phyloP scores from a whole-genome alignment of 257 asterid genomes.

The Penstemon eatonii region DNA sequence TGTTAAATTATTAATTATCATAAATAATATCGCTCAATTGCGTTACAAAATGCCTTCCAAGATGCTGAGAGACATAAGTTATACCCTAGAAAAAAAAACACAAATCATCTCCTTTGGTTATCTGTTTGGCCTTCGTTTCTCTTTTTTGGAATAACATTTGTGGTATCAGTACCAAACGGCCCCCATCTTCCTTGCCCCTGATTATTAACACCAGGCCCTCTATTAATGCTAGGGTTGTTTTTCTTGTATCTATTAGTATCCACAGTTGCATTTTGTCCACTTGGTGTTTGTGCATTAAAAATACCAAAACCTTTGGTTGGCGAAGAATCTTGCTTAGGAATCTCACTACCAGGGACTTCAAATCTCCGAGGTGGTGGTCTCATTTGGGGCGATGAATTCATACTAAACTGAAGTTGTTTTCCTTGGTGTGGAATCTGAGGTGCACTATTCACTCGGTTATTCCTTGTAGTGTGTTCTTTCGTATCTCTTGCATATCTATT shows the following conservation, averaged over 20 bases:
- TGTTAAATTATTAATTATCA: not conserved
- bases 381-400: constrained; percentile 28
- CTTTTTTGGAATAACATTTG: constrained; percentile 28
- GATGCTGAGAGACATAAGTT: constrained; percentile 6
- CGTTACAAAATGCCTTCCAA: constrained; percentile 22
- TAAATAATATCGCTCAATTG: constrained; percentile 11
- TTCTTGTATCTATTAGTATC: constrained; percentile 56
- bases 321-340: constrained; percentile 36
- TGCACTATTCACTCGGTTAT: constrained; percentile 8
- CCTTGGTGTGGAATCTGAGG: constrained; percentile 27
- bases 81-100: not conserved
- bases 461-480: too few species aligned
- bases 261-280: constrained; percentile 32
- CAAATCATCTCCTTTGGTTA: constrained; percentile 28
- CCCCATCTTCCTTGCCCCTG: constrained; percentile 39
- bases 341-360: constrained; percentile 13
- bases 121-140: constrained; percentile 36
- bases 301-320: constrained; percentile 51
- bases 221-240: constrained; percentile 33
- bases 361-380: constrained; percentile 25
- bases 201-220: constrained; percentile 35
- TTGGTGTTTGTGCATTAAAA: constrained; percentile 38
- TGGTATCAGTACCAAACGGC: constrained; percentile 27
- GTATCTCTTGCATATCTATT: constrained; percentile 46
- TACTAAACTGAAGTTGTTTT: constrained; percentile 31